Conservation (phyloP, 1,284 basidiomycete genomes). For the Ustilago nuda region DNA sequence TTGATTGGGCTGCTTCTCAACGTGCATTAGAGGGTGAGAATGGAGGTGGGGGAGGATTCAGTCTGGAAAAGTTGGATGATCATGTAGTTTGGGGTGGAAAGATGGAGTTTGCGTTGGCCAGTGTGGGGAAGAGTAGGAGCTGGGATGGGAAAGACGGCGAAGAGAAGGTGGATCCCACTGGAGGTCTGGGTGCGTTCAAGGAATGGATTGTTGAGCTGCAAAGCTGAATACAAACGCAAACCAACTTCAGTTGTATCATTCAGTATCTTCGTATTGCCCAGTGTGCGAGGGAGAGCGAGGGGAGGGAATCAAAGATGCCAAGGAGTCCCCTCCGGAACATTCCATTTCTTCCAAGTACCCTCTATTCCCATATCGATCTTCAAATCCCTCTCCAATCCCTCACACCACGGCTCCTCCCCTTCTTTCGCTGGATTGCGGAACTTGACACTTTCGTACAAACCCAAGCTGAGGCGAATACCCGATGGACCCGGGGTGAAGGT, state of each 20-base stretch:
- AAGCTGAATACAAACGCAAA: not conserved
- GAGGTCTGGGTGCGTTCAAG: slow-evolving; percentile 26
- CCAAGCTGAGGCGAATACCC: slow-evolving; percentile 40
- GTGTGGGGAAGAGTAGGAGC: slow-evolving; percentile 46
- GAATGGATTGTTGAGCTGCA: slow-evolving; percentile 46
- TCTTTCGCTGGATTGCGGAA: slow-evolving; percentile 35
- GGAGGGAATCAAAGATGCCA: slow-evolving; percentile 28
- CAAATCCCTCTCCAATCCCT: slow-evolving; percentile 31
- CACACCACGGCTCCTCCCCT: slow-evolving; percentile 11
- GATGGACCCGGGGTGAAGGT: slow-evolving; percentile 24
- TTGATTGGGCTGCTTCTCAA: slow-evolving; percentile 46
- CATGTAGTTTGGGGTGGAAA: slow-evolving; percentile 56
- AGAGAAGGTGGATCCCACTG: slow-evolving; percentile 10
- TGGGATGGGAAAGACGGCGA: slow-evolving; percentile 15
- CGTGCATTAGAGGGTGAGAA: slow-evolving; percentile 6
- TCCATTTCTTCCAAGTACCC: slow-evolving; percentile 21
- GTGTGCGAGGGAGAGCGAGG: not conserved
- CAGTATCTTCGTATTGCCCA: not conserved
- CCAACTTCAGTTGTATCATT: not conserved
- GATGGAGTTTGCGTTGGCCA: slow-evolving; percentile 52
- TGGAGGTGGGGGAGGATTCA: slow-evolving; percentile 25
- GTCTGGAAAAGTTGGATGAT: slow-evolving; percentile 55
- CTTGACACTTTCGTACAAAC: slow-evolving; percentile 43
- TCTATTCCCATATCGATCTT: slow-evolving; percentile 39
- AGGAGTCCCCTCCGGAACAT: slow-evolving; percentile 38